Evolutionary conservation across 2,329 filamentous ascomycete species (phyloP), one percentile per base, ranked within the genome.

Genomic region (Grosmannia penicillata): DNA sequence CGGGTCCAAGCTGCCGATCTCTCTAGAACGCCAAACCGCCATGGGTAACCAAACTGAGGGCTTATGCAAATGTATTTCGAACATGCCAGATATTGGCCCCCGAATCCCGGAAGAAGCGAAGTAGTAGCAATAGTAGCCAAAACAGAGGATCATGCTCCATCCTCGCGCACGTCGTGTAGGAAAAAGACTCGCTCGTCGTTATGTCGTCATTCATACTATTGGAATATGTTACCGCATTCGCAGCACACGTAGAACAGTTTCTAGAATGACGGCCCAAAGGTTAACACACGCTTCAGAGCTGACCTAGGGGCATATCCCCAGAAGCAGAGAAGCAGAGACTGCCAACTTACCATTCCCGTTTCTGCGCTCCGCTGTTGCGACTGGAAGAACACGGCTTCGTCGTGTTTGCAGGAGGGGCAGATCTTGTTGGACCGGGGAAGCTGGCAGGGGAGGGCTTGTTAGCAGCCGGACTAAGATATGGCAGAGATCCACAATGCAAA

Each of bases 331-430:
- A 30, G 4, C 26, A 10, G 17, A 33, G 38, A 33, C 21, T 17
- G n/a, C 5, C 19, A 3, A 28, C 82, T 69, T 62, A 96, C 91
- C 91, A 98, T 98, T 65, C 91, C 91, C 32, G 91, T 98, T 60
- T 96, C 87, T 35, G 85, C 84, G 49, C 82, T 94, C 61, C 91
- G 82, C 66, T 96, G 87, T 58, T 98, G 91, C 45, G 87, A 95
- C 65, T 98, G 91, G 68, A 98, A 98, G 65, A 94, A 98, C 43
- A 98, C 93, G 33, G 87, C 86, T 62, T 96, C 87, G 50, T 77
- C 75, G 58, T 91, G 82, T 48, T 73, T 71, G 68, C 93, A 98
- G 49, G 68, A 72, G 37, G 86, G 85, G 63, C 91, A 98, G 43
- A 72, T 71, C 62, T 82, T 85, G 57, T 85, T 83, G 51, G 85